A percentile compares a stretch with the other conserved stretches of the same genome.
phyloP scores from a whole-genome alignment of 2,329 filamentous ascomycete species.

The Cladosporium cucumerinum region DNA sequence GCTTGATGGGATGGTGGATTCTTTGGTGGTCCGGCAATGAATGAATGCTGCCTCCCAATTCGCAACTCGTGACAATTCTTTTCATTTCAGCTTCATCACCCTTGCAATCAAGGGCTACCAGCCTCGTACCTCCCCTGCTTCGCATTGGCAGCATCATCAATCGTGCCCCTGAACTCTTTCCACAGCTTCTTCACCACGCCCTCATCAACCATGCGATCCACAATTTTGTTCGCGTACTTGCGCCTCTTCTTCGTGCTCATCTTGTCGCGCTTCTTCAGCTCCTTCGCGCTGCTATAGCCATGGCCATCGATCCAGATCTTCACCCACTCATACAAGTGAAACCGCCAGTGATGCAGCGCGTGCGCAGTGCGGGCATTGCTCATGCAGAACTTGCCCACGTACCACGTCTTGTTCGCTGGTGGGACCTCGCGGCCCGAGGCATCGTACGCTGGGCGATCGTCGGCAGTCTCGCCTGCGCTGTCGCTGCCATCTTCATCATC shows the following conservation, averaged over 20 bases:
- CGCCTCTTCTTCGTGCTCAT: constrained; percentile 59
- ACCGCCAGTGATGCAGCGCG: constrained; percentile 71
- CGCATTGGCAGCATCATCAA: constrained; percentile 56
- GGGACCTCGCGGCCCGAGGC: constrained; percentile 48
- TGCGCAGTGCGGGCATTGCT: constrained; percentile 68
- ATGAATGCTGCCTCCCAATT: background rate
- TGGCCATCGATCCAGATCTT: constrained; percentile 58
- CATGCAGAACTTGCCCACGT: constrained; percentile 57
- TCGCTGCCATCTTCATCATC: constrained; percentile 37
- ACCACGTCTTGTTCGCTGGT: constrained; percentile 47
- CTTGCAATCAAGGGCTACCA: constrained; percentile 5
- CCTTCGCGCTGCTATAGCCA: constrained; percentile 55
- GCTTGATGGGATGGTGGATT: background rate
- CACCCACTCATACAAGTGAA: constrained; percentile 69
- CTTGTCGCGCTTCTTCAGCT: constrained; percentile 59
- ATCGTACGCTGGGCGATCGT: constrained; percentile 42
- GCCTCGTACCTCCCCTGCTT: constrained; percentile 33
- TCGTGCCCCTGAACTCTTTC: constrained; percentile 60
- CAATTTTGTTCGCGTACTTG: constrained; percentile 60
- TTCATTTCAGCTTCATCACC: background rate
- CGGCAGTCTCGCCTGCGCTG: constrained; percentile 28
- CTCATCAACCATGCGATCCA: constrained; percentile 60
- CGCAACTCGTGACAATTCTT: background rate
- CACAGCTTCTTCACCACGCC: constrained; percentile 62
- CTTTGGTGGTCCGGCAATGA: background rate